Percentiles rank a stretch among this genome's conserved stretches.
These are phyloP conservation scores for Paspalum vaginatum DNA, from an alignment of 176 grass and related monocot species.

Conservation along the genomic window DNA sequence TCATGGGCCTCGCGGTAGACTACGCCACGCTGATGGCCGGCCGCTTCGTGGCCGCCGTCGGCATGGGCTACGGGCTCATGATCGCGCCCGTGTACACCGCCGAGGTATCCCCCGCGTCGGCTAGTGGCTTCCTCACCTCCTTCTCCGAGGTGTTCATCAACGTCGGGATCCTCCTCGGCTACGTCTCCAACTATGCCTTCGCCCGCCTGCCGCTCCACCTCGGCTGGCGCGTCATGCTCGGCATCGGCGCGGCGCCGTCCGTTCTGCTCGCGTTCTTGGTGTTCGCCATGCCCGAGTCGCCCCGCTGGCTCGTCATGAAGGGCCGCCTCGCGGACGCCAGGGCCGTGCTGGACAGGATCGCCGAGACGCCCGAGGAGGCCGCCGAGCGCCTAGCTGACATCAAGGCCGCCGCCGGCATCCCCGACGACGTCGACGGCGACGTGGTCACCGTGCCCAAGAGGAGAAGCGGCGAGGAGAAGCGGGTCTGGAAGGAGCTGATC, in stretches of 20 bases:
- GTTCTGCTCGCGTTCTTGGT: slow-evolving; percentile 52
- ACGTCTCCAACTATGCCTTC: slow-evolving; percentile 66
- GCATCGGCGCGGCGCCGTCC: slow-evolving; percentile 59
- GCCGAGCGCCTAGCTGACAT: slow-evolving; percentile 55
- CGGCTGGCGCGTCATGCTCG: slow-evolving; percentile 80
- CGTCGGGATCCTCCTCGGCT: slow-evolving; percentile 65
- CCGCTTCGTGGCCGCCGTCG: slow-evolving; percentile 60
- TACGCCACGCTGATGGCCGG: slow-evolving; percentile 63
- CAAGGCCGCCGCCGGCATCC: slow-evolving; percentile 57
- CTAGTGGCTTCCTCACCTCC: slow-evolving; percentile 60
- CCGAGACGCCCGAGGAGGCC: slow-evolving; percentile 57
- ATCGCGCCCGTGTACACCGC: slow-evolving; percentile 73
- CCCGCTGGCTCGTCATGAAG: slow-evolving; percentile 73
- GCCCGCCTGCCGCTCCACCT: slow-evolving; percentile 41
- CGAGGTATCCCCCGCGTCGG: slow-evolving; percentile 59
- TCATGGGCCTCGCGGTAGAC: slow-evolving; percentile 59
- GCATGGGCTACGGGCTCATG: slow-evolving; percentile 66
- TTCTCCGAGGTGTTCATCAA: slow-evolving; percentile 76
- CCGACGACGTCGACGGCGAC: slow-evolving; percentile 42
- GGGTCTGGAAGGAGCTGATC: slow-evolving; percentile 67
- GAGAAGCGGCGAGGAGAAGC: slow-evolving; percentile 37
- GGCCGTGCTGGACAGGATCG: slow-evolving; percentile 45
- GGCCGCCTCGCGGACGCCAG: slow-evolving; percentile 67
- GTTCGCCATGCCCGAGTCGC: slow-evolving; percentile 66
- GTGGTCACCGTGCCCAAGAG: slow-evolving; percentile 42